phyloP scores from a whole-genome alignment of 805 yeast species.

The Wickerhamomyces bovis region DNA sequence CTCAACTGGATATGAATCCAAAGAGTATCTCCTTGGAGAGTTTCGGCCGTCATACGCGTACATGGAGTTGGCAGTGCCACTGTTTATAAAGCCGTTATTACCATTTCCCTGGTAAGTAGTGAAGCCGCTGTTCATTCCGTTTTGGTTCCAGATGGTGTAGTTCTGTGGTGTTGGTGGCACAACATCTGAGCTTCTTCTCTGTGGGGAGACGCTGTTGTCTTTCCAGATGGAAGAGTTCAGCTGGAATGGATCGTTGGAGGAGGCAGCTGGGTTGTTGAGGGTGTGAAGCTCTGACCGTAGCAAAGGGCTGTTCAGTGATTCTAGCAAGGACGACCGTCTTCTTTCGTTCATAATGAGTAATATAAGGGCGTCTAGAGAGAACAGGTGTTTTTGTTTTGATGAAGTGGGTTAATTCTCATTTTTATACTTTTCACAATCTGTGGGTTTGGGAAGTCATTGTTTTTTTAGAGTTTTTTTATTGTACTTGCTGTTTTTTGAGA shows the following conservation, averaged over 20 bases:
- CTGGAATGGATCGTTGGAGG: slow-evolving; percentile 10
- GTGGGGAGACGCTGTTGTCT: slow-evolving; percentile 2
- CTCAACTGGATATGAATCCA: slow-evolving; percentile 9
- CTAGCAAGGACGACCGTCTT: slow-evolving; percentile 12
- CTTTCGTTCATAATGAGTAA: slow-evolving; percentile 1
- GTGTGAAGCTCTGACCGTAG: slow-evolving; percentile 3
- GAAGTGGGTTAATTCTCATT: not conserved
- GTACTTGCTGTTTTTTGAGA: not conserved
- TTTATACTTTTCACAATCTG: not conserved
- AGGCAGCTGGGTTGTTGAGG: not conserved
- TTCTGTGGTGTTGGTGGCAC: not conserved
- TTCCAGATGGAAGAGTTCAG: slow-evolving; percentile 13
- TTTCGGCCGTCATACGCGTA: slow-evolving; percentile 3
- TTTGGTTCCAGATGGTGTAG: slow-evolving; percentile 4
- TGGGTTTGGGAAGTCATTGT: not conserved
- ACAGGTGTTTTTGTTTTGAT: not conserved
- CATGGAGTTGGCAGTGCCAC: slow-evolving; percentile 1
- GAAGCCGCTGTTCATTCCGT: not conserved
- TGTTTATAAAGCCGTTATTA: not conserved
- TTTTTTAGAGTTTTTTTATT: not conserved
- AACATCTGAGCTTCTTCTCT: not conserved
- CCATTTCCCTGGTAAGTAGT: not conserved
- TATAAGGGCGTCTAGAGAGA: no score
- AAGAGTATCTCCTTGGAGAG: slow-evolving; percentile 15
- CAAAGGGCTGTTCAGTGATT: slow-evolving; percentile 10